Evolutionary conservation across 305 asterid species (phyloP), one percentile per base, ranked within the genome.

Genomic region (Plantago coronopus): DNA sequence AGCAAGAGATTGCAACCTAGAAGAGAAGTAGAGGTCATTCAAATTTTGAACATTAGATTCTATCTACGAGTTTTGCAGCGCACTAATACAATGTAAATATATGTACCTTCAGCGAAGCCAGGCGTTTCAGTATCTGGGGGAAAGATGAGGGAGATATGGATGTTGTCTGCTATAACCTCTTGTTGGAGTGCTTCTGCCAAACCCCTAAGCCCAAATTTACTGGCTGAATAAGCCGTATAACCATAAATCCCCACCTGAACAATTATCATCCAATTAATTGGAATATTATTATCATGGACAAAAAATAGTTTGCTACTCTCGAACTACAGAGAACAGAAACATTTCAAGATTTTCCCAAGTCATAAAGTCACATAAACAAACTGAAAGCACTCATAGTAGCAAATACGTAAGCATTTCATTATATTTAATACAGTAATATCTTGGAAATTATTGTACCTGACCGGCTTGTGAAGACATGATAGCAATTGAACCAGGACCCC

Each of bases 401-500:
- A 34, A 9, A 34, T 9, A n/a, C n/a, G n/a, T n/a, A 34, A 34
- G 9, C 7, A 0, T 34, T 34, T 34, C 40, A 34, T 34, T 6
- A 34, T 7, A 2, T 34, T 34, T 19, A 3, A 17, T 22, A 16
- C 19, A 18, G 23, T 34, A 19, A 0, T 49, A 20, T 9, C 38
- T 23, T 4, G 48, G 2, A 58, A 38, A 25, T 5, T 15, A 17
- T 20, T 20, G 65, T 71, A 93, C 96, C 96, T 89, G 99, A 54
- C 99, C 99, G 5, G 96, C 97, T 79, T 93, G 99, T 15, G 97
- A 93, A n/a, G 99, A 93, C 91, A 93, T 82, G 57, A 93, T 70
- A 7, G 96, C 93, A 20, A 93, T 85, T 1, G 95, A 89, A 13
- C 76, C 89, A 7, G 99, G 94, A 9, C 86, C 96, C n/a, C 80